phyloP scores from a whole-genome alignment of 2,329 filamentous ascomycete species.

The Myriosclerotinia duriaeana region DNA sequence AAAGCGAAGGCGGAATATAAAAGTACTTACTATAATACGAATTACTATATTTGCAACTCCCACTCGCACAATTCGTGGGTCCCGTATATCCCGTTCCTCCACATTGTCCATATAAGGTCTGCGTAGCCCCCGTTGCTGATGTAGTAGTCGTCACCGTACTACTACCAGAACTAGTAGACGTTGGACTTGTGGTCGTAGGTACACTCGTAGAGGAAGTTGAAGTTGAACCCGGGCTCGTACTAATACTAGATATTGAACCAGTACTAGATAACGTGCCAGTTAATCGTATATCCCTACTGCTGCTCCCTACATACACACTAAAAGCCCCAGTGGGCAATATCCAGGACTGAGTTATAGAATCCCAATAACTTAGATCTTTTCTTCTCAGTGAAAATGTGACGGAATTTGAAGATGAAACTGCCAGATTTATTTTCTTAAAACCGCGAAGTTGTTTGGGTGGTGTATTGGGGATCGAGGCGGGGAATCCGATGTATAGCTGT shows the following conservation, averaged over 20 bases:
- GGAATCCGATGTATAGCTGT: background rate
- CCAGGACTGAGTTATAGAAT: background rate
- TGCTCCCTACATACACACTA: background rate
- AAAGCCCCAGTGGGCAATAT: background rate
- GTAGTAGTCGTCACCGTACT: background rate
- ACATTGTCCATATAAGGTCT: constrained; percentile 32
- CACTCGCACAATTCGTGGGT: constrained; percentile 27
- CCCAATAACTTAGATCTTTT: background rate
- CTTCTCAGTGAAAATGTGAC: background rate
- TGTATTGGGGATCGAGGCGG: background rate
- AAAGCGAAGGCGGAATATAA: no score
- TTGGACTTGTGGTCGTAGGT: background rate
- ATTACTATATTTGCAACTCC: constrained; percentile 29
- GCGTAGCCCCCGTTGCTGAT: background rate
- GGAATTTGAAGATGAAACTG: background rate
- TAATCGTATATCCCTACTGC: background rate
- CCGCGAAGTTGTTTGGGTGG: background rate
- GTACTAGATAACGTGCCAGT: background rate
- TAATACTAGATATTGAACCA: background rate
- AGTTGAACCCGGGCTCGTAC: background rate
- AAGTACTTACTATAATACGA: constrained; percentile 29
- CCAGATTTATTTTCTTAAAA: background rate
- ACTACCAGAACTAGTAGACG: background rate
- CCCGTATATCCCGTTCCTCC: constrained; percentile 31
- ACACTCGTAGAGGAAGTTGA: background rate